phyloP scores from a whole-genome alignment of 257 asterid genomes.

The Anisodus acutangulus region DNA sequence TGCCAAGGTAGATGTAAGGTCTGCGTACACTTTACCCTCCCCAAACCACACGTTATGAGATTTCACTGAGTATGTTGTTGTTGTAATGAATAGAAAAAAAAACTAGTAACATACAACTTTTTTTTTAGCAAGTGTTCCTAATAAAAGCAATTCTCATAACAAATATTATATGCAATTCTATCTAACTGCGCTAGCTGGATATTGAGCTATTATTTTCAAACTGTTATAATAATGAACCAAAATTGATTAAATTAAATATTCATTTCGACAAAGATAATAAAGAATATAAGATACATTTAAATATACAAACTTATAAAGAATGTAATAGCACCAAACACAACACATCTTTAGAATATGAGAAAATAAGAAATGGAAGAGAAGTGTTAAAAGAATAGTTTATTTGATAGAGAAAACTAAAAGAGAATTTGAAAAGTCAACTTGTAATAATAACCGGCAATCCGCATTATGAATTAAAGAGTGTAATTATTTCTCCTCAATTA shows the following conservation, averaged over 20 bases:
- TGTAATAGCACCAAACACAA: not conserved
- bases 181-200: not conserved
- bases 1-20: too few species aligned
- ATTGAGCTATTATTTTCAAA: not conserved
- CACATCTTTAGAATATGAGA: not conserved
- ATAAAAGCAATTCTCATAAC: too few species aligned
- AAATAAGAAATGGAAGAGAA: not conserved
- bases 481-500: not conserved
- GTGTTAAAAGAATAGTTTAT: not conserved
- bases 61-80: too few species aligned
- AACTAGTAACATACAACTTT: not conserved
- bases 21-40: too few species aligned
- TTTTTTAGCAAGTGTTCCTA: not conserved
- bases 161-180: not conserved
- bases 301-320: not conserved
- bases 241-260: not conserved
- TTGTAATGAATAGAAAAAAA: not conserved
- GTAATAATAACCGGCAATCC: not conserved
- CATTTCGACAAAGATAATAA: not conserved
- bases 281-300: not conserved
- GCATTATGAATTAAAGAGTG: not conserved
- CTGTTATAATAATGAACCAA: conserved; percentile 1
- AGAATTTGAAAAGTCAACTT: not conserved
- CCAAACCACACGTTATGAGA: too few species aligned
- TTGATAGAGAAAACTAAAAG: not conserved